These are phyloP conservation scores for Apostasia ramifera DNA, from an alignment of 106 monocot species.

Conservation along the genomic window DNA sequence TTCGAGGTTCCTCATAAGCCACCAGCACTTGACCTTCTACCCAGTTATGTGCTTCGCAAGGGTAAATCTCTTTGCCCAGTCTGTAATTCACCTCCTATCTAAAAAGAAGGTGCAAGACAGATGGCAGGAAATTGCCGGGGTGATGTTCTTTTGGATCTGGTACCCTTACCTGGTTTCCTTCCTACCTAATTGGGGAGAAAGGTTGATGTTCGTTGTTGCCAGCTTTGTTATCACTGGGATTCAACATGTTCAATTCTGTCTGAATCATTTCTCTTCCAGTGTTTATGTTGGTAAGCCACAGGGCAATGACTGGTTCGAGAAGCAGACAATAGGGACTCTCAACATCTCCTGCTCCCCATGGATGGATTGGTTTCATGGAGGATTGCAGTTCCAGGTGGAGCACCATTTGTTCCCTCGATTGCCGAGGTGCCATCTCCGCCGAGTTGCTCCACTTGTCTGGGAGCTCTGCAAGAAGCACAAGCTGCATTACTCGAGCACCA, in stretches of 20 bases:
- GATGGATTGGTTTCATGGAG: slow-evolving; percentile 83
- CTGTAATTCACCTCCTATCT: slow-evolving; percentile 23
- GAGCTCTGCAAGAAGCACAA: slow-evolving; percentile 55
- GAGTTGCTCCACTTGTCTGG: slow-evolving; percentile 31
- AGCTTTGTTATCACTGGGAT: slow-evolving; percentile 38
- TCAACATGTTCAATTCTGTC: slow-evolving; percentile 56
- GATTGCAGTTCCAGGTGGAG: slow-evolving; percentile 61
- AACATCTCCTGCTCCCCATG: slow-evolving; percentile 52
- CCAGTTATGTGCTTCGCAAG: slow-evolving; percentile 63
- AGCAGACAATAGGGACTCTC: slow-evolving; percentile 66
- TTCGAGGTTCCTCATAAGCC: slow-evolving; percentile 37
- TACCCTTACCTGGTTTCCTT: slow-evolving; percentile 45
- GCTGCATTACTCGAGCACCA: slow-evolving; percentile 18
- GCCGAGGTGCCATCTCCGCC: slow-evolving; percentile 38
- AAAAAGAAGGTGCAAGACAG: slow-evolving; percentile 26
- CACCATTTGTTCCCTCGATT: slow-evolving; percentile 60
- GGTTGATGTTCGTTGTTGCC: slow-evolving; percentile 34
- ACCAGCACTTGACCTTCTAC: slow-evolving; percentile 64
- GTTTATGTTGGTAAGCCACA: slow-evolving; percentile 42
- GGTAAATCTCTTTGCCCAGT: slow-evolving; percentile 49
- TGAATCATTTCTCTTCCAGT: slow-evolving; percentile 42
- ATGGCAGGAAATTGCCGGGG: slow-evolving; percentile 36
- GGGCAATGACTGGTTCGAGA: slow-evolving; percentile 60
- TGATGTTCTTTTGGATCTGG: slow-evolving; percentile 46
- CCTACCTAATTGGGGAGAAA: slow-evolving; percentile 46